Evolutionary conservation across 2,329 filamentous ascomycete species (phyloP), one percentile per base, ranked within the genome.

Genomic region (Colletotrichum tofieldiae): DNA sequence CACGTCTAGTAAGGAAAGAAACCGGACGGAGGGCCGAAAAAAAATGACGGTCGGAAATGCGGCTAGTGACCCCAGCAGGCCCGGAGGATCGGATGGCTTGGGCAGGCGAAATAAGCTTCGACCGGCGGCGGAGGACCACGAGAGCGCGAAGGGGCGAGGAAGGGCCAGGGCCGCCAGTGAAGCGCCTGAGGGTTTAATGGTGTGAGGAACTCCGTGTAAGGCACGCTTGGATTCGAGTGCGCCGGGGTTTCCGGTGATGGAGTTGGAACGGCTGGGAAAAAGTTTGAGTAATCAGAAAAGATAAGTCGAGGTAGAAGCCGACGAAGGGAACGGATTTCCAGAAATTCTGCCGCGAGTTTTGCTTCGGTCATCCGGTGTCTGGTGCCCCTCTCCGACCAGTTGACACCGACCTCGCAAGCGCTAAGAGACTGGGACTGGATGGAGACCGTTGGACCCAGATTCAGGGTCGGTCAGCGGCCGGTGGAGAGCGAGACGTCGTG

Each of bases 271-370:
- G 18, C 2, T 11, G 52, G 4, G 11, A 16, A 37, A 29, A 52
- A 7, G 60, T 23, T 52, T 52, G n/a, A 41, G 32, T n/a, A 39
- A 63, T 9, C 32, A 41, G 4, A 9, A 51, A 39, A 14, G 3
- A 3, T 5, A 62, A n/a, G 52, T 26, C 16, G 26, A 37, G 47
- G 32, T 43, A n/a, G 43, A 32, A 5, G 16, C 43, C 64, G 14
- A 52, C 47, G 52, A 45, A 61, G 58, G 37, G 41, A 63, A 20
- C 23, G 52, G 64, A 56, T 60, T 71, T 69, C 20, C 59, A 70
- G 62, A 65, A 63, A 65, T 65, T 66, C 67, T 59, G 66, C 54
- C 60, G 55, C 70, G 68, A 67, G 68, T 58, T 71, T 71, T 68
- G 65, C 58, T 26, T 68, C 68, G 58, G 67, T 61, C 58, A 55